Percentiles rank a stretch among this genome's conserved stretches.
phyloP scores from a whole-genome alignment of 257 asterid genomes.

The Solanum gandarillasii region DNA sequence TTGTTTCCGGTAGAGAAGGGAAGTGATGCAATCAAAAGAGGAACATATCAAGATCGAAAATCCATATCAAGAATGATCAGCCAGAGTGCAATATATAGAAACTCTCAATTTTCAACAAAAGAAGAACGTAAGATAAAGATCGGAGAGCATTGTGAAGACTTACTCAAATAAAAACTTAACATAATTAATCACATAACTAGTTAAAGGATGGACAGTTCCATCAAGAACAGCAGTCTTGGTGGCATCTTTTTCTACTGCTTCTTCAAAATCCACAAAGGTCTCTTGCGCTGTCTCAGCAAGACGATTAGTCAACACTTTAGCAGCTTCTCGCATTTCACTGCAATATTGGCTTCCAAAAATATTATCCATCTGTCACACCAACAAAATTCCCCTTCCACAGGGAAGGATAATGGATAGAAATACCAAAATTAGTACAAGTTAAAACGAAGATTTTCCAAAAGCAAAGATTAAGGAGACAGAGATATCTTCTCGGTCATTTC shows the following conservation, averaged over 20 bases:
- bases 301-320: slow-evolving; percentile 46
- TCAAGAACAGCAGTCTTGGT: slow-evolving; percentile 94
- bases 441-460: background rate
- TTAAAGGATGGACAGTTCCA: slow-evolving; percentile 97
- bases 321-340: slow-evolving; percentile 72
- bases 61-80: background rate
- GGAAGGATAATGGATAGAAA: background rate
- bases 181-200: slow-evolving; percentile 92
- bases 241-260: slow-evolving; percentile 94
- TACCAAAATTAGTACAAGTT: background rate
- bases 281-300: slow-evolving; percentile 92
- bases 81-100: background rate
- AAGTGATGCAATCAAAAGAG: background rate
- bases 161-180: slow-evolving; percentile 92
- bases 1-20: background rate
- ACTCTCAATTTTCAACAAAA: background rate
- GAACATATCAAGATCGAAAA: background rate
- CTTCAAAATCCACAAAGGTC: slow-evolving; percentile 91
- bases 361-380: slow-evolving; percentile 45
- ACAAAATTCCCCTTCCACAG: background rate
- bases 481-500: background rate
- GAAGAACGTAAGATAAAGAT: background rate
- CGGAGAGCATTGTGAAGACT: slow-evolving; percentile 11
- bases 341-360: slow-evolving; percentile 60
- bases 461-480: background rate